Evolutionary conservation across 2,329 filamentous ascomycete species (phyloP).

Genomic region (Xylaria sp.): DNA sequence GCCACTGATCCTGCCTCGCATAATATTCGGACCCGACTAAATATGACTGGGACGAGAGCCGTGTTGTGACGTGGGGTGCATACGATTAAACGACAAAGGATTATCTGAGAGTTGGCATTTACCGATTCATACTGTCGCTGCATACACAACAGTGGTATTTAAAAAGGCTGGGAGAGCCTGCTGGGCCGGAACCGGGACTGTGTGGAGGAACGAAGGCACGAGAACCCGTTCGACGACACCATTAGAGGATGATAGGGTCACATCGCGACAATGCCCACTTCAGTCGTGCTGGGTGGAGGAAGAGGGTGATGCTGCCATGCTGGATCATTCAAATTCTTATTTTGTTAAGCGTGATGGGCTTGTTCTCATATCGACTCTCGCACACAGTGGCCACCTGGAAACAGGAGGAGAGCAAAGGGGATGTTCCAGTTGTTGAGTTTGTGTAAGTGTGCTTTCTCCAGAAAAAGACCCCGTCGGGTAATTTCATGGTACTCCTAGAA

Average conservation of each 20-base stretch:
- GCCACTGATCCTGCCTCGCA: neutral
- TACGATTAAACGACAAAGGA: neutral
- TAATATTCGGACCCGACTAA: neutral
- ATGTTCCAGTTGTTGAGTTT: conserved; percentile 53
- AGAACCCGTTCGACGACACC: neutral
- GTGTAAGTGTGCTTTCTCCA: conserved; percentile 49
- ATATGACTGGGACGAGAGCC: neutral
- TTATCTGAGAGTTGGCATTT: neutral
- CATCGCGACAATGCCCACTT: conserved; percentile 60
- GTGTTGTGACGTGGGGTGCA: conserved; percentile 12
- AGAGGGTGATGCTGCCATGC: conserved; percentile 52
- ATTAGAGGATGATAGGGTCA: conserved; percentile 44
- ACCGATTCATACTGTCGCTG: neutral
- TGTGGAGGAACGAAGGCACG: neutral
- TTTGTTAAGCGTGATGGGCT: conserved; percentile 53
- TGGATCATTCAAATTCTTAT: conserved; percentile 57
- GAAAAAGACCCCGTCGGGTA: neutral
- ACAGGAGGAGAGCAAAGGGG: conserved; percentile 47
- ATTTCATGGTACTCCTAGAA: neutral
- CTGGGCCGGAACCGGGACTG: neutral
- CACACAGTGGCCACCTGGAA: conserved; percentile 51
- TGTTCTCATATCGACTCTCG: conserved; percentile 60
- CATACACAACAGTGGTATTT: neutral
- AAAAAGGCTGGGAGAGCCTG: neutral
- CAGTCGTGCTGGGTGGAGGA: conserved; percentile 57